These are phyloP conservation scores for Gilbertella persicaria DNA, from an alignment of 371 early-diverging fungal genomes.

Conservation along the genomic window DNA sequence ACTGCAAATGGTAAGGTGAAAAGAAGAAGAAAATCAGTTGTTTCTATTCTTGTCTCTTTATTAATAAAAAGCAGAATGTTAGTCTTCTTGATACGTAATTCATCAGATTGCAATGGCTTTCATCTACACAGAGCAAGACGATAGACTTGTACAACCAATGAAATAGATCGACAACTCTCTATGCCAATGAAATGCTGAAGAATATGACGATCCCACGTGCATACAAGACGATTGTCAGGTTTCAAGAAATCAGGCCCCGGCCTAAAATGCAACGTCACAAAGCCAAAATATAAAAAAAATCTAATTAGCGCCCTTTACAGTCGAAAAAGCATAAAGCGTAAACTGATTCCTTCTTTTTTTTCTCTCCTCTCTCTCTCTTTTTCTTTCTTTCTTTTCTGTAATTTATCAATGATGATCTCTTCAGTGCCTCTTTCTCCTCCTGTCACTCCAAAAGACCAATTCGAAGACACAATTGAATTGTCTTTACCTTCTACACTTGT, in stretches of 20 bases:
- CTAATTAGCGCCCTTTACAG: conserved; percentile 8
- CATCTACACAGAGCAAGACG: too few species aligned
- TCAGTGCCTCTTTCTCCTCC: conserved; percentile 26
- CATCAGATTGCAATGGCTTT: too few species aligned
- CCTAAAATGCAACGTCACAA: conserved; percentile 6
- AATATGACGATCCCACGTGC: conserved; percentile 12
- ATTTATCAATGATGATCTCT: background rate
- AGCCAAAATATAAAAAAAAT: too few species aligned
- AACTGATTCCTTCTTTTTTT: background rate
- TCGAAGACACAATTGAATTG: conserved; percentile 3
- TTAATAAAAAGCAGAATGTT: too few species aligned
- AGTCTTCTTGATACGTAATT: too few species aligned
- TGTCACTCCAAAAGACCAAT: conserved; percentile 24
- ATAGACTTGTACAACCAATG: too few species aligned
- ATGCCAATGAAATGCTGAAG: too few species aligned
- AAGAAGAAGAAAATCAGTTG: too few species aligned
- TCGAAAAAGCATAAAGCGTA: background rate
- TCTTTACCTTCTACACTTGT: conserved; percentile 6
- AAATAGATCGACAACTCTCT: too few species aligned
- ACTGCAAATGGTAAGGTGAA: too few species aligned
- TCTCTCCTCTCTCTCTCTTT: conserved; percentile 4
- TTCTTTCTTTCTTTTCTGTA: conserved; percentile 5
- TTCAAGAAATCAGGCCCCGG: conserved; percentile 19
- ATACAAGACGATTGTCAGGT: background rate
- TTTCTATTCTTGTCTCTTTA: too few species aligned